Evolutionary conservation across 164 flowering plant genomes (phyloP), one percentile per base, ranked within the genome.

Genomic region (Akebia trifoliata): DNA sequence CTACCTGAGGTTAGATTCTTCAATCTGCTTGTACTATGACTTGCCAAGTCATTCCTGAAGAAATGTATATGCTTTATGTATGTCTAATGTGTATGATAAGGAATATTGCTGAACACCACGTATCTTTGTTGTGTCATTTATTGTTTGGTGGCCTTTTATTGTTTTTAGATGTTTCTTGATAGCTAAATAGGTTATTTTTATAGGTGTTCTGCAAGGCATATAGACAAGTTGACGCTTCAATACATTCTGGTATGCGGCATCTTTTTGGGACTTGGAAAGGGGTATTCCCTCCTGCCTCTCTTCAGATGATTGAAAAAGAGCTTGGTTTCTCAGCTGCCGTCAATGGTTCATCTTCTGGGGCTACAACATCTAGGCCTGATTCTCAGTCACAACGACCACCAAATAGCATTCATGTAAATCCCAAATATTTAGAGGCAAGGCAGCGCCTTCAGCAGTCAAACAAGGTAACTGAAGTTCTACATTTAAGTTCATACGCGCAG

Each of bases 241-340:
- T 76, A 24, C 93, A 85, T 75, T 21, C 75, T 54, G 79, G 87
- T 45, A 87, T 94, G 97, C 72, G 87, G 53, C 99, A 88, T 84
- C 96, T 94, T 75, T 94, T 94, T 79, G 90, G 90, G 57, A 94
- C 99, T 22, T 94, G 99, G 99, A 88, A 78, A 71, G 89, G 87
- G 59, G 93, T 94, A n/a, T 94, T 94, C 53, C 95, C 94, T 61
- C 74, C 69, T 51, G 80, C 78, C 39, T 20, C 82, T 51, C 97
- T 94, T 65, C 97, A 90, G 74, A 52, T 66, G 36, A 94, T 94
- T 56, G 99, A 84, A 68, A 83, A 78, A 67, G 93, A 94, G 73
- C 91, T 94, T 69, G 87, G 87, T 28, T 79, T 93, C 56, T 8
- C 71, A 20, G 35, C 85, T 25, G 56, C 74, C 9, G 66, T 48